Percentiles rank a stretch among this genome's conserved stretches.
phyloP scores from a whole-genome alignment of 108 stramenopile genomes.

The Skeletonema tropicum region DNA sequence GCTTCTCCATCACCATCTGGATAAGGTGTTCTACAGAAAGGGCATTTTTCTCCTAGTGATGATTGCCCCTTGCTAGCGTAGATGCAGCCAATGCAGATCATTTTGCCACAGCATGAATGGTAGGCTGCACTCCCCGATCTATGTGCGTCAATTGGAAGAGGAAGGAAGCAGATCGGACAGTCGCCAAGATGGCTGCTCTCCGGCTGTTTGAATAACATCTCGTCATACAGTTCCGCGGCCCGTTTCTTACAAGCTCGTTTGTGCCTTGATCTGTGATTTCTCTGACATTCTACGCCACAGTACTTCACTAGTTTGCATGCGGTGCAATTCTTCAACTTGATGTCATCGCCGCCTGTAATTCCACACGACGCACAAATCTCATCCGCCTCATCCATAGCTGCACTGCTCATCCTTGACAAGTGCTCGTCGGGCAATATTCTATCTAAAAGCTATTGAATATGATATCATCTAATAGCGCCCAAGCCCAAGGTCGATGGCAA shows the following conservation, averaged over 20 bases:
- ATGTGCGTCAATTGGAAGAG: not conserved
- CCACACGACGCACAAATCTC: not conserved
- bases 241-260: too few relatives aligned
- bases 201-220: not conserved
- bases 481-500: too few relatives aligned
- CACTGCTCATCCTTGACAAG: too few relatives aligned
- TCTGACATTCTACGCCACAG: not conserved
- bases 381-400: too few relatives aligned
- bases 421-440: too few relatives aligned
- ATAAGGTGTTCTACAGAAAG: not conserved
- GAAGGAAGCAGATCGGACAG: not conserved
- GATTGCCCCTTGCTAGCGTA: not conserved
- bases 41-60: not conserved
- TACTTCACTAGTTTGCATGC: not conserved
- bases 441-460: too few relatives aligned
- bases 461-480: too few relatives aligned
- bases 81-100: not conserved
- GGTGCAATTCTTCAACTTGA: not conserved
- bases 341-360: not conserved
- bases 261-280: too few relatives aligned
- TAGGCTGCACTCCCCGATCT: not conserved
- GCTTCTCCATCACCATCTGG: not conserved
- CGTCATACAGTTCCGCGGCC: not conserved
- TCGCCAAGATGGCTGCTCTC: not conserved
- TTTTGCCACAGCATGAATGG: not conserved